Percentiles rank a stretch among this genome's conserved stretches.
phyloP scores from a whole-genome alignment of 2,329 filamentous ascomycete genomes.

The Torrubiellomyces zombiae region DNA sequence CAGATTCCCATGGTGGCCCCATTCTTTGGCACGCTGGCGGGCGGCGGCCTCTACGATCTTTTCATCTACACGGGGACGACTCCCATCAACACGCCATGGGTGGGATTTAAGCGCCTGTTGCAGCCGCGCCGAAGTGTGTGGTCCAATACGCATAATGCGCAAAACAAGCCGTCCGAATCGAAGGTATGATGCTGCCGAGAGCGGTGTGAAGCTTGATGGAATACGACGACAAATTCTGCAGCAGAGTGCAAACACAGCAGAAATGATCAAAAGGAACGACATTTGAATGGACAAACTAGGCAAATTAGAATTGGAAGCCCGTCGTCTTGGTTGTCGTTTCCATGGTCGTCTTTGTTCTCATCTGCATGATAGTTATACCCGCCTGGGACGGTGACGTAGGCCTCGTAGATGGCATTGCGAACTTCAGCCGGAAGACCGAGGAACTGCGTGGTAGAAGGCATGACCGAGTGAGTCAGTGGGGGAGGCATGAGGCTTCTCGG shows the following conservation, averaged over 20 bases:
- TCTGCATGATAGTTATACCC: no score
- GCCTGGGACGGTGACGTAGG: no score
- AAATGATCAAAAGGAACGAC: not conserved
- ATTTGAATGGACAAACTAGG: not conserved
- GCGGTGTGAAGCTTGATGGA: not conserved
- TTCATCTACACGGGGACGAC: conserved; percentile 56
- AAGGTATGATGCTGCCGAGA: conserved; percentile 6
- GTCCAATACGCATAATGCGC: conserved; percentile 21
- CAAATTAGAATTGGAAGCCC: no score
- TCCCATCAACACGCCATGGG: conserved; percentile 49
- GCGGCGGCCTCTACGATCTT: conserved; percentile 49
- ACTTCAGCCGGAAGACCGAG: no score
- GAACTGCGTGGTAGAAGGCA: no score
- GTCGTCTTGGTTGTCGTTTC: no score
- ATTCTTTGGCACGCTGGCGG: conserved; percentile 46
- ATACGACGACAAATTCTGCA: not conserved
- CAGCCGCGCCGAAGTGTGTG: conserved; percentile 17
- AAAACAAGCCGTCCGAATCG: conserved; percentile 8
- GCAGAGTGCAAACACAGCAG: conserved; percentile 1
- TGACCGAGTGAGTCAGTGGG: no score
- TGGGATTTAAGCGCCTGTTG: conserved; percentile 40
- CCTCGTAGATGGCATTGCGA: no score
- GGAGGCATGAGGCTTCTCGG: no score
- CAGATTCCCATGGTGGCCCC: conserved; percentile 58
- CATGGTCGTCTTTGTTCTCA: no score